Percentiles rank a stretch among this genome's conserved stretches.
Evolutionary conservation across 2,329 filamentous ascomycete genomes (phyloP).

Genomic region (Microsporum audouinii): DNA sequence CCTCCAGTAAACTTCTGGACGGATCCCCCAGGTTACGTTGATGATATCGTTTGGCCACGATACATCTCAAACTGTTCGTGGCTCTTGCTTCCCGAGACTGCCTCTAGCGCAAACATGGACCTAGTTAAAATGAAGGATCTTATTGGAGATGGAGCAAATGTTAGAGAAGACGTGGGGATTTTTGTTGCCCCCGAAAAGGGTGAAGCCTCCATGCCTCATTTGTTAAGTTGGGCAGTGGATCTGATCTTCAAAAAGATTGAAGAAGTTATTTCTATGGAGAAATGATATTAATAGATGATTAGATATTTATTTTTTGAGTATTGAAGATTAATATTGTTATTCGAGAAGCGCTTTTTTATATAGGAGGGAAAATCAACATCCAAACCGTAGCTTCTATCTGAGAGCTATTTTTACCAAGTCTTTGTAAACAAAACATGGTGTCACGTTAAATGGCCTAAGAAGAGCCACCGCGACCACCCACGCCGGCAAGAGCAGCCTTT

Average conservation of each 20-base stretch:
- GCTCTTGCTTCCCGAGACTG: slow-evolving; percentile 59
- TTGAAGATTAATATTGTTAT: neutral
- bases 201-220: slow-evolving; percentile 49
- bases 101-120: slow-evolving; percentile 13
- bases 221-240: slow-evolving; percentile 58
- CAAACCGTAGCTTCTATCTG: neutral
- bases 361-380: neutral
- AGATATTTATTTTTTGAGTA: neutral
- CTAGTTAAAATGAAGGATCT: slow-evolving; percentile 21
- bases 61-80: slow-evolving; percentile 73
- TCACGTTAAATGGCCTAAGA: neutral
- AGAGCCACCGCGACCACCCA: slow-evolving; percentile 38
- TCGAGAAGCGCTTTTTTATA: neutral
- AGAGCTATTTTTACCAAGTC: neutral
- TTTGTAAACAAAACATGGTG: neutral
- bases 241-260: slow-evolving; percentile 40
- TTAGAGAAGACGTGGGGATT: slow-evolving; percentile 38
- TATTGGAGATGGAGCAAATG: slow-evolving; percentile 25
- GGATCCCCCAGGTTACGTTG: slow-evolving; percentile 88
- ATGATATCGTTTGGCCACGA: slow-evolving; percentile 90
- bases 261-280: neutral
- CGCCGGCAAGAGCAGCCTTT: slow-evolving; percentile 34
- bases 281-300: neutral
- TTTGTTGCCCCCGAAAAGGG: slow-evolving; percentile 40
- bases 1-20: slow-evolving; percentile 72